Conservation (phyloP, 768 basidiomycete species). For the Sarcomyxa edulis region DNA sequence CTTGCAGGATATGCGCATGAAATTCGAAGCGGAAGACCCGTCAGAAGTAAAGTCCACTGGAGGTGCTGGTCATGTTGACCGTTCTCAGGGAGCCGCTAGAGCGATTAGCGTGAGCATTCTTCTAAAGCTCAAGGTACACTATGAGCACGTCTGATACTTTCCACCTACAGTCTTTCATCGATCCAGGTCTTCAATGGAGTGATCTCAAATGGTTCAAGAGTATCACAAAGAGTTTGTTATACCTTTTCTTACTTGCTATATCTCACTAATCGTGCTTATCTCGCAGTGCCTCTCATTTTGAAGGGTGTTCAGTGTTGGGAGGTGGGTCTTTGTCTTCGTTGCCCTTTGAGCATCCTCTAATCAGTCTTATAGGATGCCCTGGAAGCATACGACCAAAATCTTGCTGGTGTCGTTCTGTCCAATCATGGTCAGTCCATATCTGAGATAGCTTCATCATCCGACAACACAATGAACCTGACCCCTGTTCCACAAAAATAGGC, state of each 20-base stretch:
- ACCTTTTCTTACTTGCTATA: not conserved
- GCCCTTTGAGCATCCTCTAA: too few relatives aligned
- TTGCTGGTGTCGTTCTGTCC: constrained; percentile 77
- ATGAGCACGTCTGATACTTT: not conserved
- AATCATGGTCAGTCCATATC: too few relatives aligned
- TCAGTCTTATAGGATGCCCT: constrained; percentile 65
- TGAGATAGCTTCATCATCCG: too few relatives aligned
- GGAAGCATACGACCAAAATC: constrained; percentile 71
- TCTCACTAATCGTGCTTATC: constrained; percentile 32
- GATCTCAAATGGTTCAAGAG: constrained; percentile 80
- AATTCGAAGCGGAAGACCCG: constrained; percentile 80
- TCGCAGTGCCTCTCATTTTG: constrained; percentile 78
- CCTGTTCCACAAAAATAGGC: too few relatives aligned
- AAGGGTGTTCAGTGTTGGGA: constrained; percentile 54
- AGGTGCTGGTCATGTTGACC: constrained; percentile 58
- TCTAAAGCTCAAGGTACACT: not conserved
- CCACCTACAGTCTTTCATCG: constrained; percentile 93
- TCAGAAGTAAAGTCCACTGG: constrained; percentile 44
- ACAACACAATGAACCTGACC: too few relatives aligned
- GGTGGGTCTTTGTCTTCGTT: constrained; percentile 5
- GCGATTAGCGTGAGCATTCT: constrained; percentile 73
- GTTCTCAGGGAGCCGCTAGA: constrained; percentile 87
- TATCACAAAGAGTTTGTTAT: constrained; percentile 57
- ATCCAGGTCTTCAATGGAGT: constrained; percentile 83
- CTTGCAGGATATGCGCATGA: constrained; percentile 85